phyloP scores from a whole-genome alignment of 1,284 basidiomycete genomes.

The Gastroboletus turbinatus region DNA sequence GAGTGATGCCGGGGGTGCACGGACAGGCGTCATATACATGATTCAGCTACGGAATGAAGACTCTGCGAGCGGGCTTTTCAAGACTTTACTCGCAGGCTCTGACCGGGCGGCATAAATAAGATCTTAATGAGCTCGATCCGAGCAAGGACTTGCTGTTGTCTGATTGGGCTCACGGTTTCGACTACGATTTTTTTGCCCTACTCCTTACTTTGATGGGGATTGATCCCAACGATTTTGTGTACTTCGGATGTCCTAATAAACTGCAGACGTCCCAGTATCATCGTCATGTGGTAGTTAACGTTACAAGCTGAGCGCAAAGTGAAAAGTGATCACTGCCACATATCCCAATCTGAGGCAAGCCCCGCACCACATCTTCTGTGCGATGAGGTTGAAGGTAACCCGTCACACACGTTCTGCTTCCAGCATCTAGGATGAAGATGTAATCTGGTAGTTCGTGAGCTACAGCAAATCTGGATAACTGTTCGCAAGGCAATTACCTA shows the following conservation, averaged over 20 bases:
- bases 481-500: constrained; percentile 53
- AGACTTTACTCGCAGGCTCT: constrained; percentile 85
- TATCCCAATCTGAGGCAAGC: constrained; percentile 77
- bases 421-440: constrained; percentile 67
- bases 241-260: constrained; percentile 15
- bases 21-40: constrained; percentile 99
- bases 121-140: background rate
- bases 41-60: constrained; percentile 90
- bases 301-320: constrained; percentile 55
- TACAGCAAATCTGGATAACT: background rate
- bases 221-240: background rate
- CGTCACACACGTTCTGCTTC: constrained; percentile 45
- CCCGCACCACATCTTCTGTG: constrained; percentile 64
- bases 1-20: constrained; percentile 77
- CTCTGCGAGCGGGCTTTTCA: constrained; percentile 82
- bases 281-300: constrained; percentile 14
- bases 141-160: background rate
- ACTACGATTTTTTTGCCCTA: background rate
- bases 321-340: constrained; percentile 89
- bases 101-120: constrained; percentile 48
- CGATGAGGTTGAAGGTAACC: constrained; percentile 67
- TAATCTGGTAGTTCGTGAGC: constrained; percentile 63
- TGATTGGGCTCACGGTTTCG: background rate
- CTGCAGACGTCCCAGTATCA: constrained; percentile 1
- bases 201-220: background rate